These are phyloP conservation scores for Alternaria postmessia DNA, from an alignment of 2,329 filamentous ascomycete species.

Conservation along the genomic window DNA sequence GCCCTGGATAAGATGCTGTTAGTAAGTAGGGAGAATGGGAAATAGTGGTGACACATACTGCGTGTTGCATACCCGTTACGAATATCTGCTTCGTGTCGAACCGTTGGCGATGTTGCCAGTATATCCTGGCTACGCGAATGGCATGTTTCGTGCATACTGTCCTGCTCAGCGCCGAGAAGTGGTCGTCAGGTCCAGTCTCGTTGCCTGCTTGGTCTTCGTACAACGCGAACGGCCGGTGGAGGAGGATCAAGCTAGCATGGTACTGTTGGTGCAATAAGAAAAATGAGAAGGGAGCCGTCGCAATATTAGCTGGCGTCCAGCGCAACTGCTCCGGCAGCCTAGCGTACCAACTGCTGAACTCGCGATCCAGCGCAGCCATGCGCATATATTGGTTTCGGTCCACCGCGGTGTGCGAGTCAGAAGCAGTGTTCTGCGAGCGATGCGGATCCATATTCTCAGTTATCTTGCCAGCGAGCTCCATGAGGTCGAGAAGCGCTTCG, in stretches of 20 bases:
- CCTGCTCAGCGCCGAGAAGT: constrained; percentile 58
- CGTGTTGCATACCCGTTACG: constrained; percentile 62
- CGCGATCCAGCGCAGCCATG: constrained; percentile 61
- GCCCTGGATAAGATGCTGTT: constrained; percentile 43
- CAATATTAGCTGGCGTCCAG: constrained; percentile 49
- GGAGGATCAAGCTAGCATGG: constrained; percentile 61
- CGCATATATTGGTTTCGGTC: constrained; percentile 61
- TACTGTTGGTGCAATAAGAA: constrained; percentile 66
- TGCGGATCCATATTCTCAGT: constrained; percentile 55
- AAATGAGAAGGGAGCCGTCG: constrained; percentile 53
- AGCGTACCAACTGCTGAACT: constrained; percentile 64
- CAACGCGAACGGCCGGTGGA: constrained; percentile 63
- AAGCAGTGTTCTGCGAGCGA: constrained; percentile 37
- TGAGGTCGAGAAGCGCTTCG: constrained; percentile 63
- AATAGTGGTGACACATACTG: constrained; percentile 35
- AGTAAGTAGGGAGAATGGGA: background rate
- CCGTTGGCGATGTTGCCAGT: constrained; percentile 63
- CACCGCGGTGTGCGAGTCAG: constrained; percentile 32
- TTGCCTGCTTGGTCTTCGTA: constrained; percentile 55
- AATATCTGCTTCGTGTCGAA: constrained; percentile 62
- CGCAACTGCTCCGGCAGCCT: constrained; percentile 57
- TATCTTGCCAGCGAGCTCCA: constrained; percentile 64
- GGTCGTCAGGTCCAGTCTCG: constrained; percentile 50
- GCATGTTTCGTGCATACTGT: constrained; percentile 65
- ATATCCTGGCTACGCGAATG: constrained; percentile 62